Evolutionary conservation across 2,329 filamentous ascomycete species (phyloP), one percentile per base, ranked within the genome.

Genomic region (Aspergillaceae sp.): DNA sequence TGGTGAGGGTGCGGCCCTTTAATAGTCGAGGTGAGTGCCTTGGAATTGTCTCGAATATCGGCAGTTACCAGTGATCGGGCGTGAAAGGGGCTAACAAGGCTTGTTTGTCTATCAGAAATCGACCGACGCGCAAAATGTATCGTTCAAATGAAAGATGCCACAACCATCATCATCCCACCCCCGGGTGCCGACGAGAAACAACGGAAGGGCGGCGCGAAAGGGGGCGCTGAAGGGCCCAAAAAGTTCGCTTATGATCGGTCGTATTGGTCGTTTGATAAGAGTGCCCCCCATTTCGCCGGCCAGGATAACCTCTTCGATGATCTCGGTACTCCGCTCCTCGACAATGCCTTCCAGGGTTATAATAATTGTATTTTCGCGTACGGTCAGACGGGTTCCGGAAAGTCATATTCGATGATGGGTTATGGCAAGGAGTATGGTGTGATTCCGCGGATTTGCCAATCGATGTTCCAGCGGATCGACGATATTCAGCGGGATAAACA

Each of bases 341-440:
- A 98, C 72, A 98, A 98, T 79, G 92, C 92, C 11, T 98, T 98
- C 64, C 82, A 91, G 61, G 92, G 92, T 40, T 98, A 97, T 74
- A 97, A 98, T 75, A 98, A 97, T 69, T 98, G 92, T 76, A 98
- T 98, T 62, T 98, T 98, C 65, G 92, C 92, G 9, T 98, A 98
- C 64, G 92, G 92, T 11, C 92, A 98, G 73, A 98, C 92, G 2
- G 92, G 92, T 56, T 97, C 92, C 1, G 92, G 92, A 69, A 98
- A 98, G 72, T 96, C 89, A 10, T 98, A 98, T 69, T 96, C 90
- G 30, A 98, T 98, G 91, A 98, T 98, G 92, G 92, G 92, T 42
- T 98, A 97, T 70, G 92, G 92, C 45, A 85, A 91, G 60, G 91
- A 98, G 62, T 80, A 89, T 48, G 92, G 92, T 66, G 92, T 98